Evolutionary conservation across 192 early-diverging fungal genomes (phyloP).

Genomic region (Coemansia javaensis): DNA sequence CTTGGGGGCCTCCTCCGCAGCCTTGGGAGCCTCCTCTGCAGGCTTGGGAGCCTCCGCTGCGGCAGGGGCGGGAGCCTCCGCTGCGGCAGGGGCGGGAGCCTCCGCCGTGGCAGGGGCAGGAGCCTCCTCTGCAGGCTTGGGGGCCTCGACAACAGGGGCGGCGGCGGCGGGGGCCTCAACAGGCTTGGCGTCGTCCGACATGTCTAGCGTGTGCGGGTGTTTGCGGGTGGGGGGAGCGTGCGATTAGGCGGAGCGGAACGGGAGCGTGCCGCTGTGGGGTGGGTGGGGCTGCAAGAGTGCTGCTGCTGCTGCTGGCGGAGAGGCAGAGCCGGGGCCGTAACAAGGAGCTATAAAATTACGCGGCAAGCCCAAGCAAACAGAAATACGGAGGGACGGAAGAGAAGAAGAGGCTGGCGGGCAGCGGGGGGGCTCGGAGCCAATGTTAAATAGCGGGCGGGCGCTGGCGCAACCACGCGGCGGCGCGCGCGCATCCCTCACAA

Average conservation of each 20-base stretch:
- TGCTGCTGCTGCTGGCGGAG: too few relatives aligned
- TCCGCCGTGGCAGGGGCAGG: slow-evolving; percentile 11
- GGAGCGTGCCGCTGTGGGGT: too few relatives aligned
- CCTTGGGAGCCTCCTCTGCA: slow-evolving; percentile 10
- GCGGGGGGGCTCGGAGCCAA: slow-evolving; percentile 5
- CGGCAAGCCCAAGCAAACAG: slow-evolving; percentile 47
- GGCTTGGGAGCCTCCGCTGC: slow-evolving; percentile 7
- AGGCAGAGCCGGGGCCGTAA: too few relatives aligned
- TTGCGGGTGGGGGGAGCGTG: background rate
- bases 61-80: slow-evolving; percentile 3
- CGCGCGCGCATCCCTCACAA: background rate
- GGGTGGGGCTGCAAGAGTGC: too few relatives aligned
- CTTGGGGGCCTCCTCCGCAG: slow-evolving; percentile 11
- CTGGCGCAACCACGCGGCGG: slow-evolving; percentile 1
- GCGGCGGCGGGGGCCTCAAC: slow-evolving; percentile 3
- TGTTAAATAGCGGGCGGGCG: slow-evolving; percentile 25
- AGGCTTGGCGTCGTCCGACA: slow-evolving; percentile 15
- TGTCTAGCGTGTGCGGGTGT: background rate
- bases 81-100: slow-evolving; percentile 7
- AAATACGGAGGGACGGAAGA: slow-evolving; percentile 7
- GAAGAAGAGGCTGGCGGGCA: slow-evolving; percentile 7
- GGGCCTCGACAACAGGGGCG: slow-evolving; percentile 7
- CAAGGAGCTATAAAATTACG: slow-evolving; percentile 35
- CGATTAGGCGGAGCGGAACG: too few relatives aligned
- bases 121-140: slow-evolving; percentile 1